These are phyloP conservation scores for Flueggea neowawraea DNA, from an alignment of 441 rosid genomes.

Conservation along the genomic window DNA sequence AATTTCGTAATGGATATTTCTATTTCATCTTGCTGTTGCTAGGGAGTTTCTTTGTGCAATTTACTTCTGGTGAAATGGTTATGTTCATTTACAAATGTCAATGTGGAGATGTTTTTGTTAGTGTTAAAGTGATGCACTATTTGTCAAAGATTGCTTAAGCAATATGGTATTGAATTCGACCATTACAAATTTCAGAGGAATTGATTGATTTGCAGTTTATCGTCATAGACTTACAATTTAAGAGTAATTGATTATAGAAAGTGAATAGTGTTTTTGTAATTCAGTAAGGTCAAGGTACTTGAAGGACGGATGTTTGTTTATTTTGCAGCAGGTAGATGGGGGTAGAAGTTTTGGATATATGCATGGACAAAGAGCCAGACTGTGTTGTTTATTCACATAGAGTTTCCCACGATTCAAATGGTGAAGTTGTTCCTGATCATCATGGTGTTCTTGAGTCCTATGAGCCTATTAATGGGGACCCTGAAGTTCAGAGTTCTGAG, in stretches of 20 bases:
- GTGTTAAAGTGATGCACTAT: too few relatives aligned
- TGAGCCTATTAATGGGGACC: conserved; percentile 42
- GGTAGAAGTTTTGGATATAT: conserved; percentile 59
- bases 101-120: too few relatives aligned
- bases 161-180: too few relatives aligned
- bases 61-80: background rate
- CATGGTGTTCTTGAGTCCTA: conserved; percentile 39
- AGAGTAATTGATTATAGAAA: too few relatives aligned
- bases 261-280: too few relatives aligned
- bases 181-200: too few relatives aligned
- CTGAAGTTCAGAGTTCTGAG: conserved; percentile 46
- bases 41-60: background rate
- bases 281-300: background rate
- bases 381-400: conserved; percentile 48
- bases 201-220: too few relatives aligned
- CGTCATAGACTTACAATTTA: too few relatives aligned
- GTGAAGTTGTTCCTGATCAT: conserved; percentile 40
- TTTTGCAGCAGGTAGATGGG: conserved; percentile 46
- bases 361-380: conserved; percentile 88
- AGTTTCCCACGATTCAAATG: conserved; percentile 36
- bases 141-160: too few relatives aligned
- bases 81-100: too few relatives aligned
- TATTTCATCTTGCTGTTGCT: background rate
- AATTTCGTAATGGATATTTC: too few relatives aligned
- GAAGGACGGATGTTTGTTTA: conserved; percentile 2